Percentiles rank a stretch among this genome's conserved stretches.
These are phyloP conservation scores for Penstemon newberryi DNA, from an alignment of 257 asterid genomes.

Conservation along the genomic window DNA sequence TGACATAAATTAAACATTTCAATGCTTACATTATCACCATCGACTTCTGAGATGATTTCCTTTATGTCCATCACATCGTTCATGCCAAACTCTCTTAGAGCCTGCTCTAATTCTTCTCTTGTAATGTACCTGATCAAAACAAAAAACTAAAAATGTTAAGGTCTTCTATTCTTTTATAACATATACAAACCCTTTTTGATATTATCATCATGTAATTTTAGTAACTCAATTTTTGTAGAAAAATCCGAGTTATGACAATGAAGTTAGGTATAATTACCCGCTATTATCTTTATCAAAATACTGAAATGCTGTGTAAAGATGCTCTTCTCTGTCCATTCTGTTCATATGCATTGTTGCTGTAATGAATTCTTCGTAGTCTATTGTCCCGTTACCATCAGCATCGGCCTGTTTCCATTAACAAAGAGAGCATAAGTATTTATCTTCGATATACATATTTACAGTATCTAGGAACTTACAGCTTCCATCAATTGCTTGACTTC, in stretches of 20 bases:
- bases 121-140: constrained; percentile 53
- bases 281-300: constrained; percentile 93
- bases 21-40: constrained; percentile 54
- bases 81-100: constrained; percentile 67
- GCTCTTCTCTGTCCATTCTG: constrained; percentile 97
- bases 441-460: background rate
- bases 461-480: constrained; percentile 53
- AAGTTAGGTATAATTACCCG: constrained; percentile 52
- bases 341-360: constrained; percentile 98
- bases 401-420: constrained; percentile 59
- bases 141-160: background rate
- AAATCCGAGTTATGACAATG: background rate
- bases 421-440: background rate
- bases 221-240: no score
- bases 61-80: constrained; percentile 53
- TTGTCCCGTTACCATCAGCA: constrained; percentile 96
- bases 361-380: constrained; percentile 92
- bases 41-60: constrained; percentile 67
- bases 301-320: constrained; percentile 96
- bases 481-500: constrained; percentile 72
- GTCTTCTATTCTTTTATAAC: background rate
- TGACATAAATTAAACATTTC: background rate
- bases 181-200: background rate
- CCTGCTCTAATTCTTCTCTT: constrained; percentile 73
- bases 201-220: background rate